These are phyloP conservation scores for Erodium texanum DNA, from an alignment of 441 rosid species.

Conservation along the genomic window DNA sequence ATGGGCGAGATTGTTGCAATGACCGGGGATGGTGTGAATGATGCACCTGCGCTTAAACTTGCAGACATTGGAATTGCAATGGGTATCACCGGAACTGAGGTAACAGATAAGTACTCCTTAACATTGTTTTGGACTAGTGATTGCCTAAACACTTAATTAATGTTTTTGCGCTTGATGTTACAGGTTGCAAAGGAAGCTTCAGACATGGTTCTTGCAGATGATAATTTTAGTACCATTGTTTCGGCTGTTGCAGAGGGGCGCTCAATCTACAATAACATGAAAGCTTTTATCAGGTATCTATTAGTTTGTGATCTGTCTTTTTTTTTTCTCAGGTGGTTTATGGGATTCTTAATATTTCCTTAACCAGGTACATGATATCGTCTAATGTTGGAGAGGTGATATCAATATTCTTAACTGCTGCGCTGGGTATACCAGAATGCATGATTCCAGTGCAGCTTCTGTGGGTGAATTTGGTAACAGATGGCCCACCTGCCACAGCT, in stretches of 20 bases:
- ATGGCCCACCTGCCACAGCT: slow-evolving; percentile 50
- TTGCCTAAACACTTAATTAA: neutral
- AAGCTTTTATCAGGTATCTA: slow-evolving; percentile 38
- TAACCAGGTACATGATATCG: slow-evolving; percentile 42
- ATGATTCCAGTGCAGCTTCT: slow-evolving; percentile 45
- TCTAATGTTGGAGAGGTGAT: slow-evolving; percentile 49
- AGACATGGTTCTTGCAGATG: slow-evolving; percentile 47
- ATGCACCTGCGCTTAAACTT: slow-evolving; percentile 45
- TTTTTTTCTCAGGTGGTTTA: neutral
- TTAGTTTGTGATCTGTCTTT: neutral
- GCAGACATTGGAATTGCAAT: slow-evolving; percentile 45
- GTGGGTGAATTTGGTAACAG: slow-evolving; percentile 47
- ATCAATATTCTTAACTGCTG: slow-evolving; percentile 42
- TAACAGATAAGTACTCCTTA: slow-evolving; percentile 4
- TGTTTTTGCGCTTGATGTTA: neutral
- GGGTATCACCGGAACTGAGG: slow-evolving; percentile 50
- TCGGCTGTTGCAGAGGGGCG: slow-evolving; percentile 42
- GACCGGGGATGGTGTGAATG: slow-evolving; percentile 49
- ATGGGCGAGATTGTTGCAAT: slow-evolving; percentile 74
- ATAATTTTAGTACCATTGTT: slow-evolving; percentile 42
- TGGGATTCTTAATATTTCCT: neutral
- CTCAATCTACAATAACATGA: slow-evolving; percentile 43
- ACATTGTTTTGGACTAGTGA: neutral
- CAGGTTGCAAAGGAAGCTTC: slow-evolving; percentile 52
- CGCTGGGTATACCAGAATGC: slow-evolving; percentile 43